A percentile compares a stretch with the other conserved stretches of the same genome.
Conservation (phyloP, 208 protist species). For the Wallacemonas sp. region DNA sequence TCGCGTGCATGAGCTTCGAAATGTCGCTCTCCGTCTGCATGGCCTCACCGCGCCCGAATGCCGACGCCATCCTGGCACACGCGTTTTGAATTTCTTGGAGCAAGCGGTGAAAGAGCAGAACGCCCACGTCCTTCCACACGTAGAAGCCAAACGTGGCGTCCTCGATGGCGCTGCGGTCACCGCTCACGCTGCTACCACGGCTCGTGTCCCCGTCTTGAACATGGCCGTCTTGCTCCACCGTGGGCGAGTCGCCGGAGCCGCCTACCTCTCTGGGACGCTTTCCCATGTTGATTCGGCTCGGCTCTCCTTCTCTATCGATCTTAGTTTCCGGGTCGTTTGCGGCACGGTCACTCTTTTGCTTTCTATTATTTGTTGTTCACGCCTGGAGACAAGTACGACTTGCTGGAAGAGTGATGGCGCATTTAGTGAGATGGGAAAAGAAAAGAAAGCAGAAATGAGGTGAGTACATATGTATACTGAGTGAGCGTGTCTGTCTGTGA, state of each 20-base stretch:
- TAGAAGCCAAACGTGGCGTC: slow-evolving; percentile 49
- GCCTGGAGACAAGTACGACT: too few species aligned
- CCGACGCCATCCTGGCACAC: slow-evolving; percentile 13
- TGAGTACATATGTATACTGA: too few species aligned
- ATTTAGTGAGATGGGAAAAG: too few species aligned
- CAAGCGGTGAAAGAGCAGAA: slow-evolving; percentile 54
- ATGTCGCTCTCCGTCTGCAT: neutral
- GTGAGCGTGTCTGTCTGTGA: too few species aligned
- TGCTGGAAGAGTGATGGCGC: too few species aligned
- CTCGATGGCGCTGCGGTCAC: neutral
- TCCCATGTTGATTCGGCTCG: neutral
- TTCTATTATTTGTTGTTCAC: too few species aligned
- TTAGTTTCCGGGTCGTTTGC: too few species aligned
- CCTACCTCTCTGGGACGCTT: slow-evolving; percentile 12
- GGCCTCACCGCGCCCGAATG: slow-evolving; percentile 7
- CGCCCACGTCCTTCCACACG: slow-evolving; percentile 73
- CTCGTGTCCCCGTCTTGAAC: neutral
- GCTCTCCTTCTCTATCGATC: neutral
- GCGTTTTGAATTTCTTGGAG: slow-evolving; percentile 32
- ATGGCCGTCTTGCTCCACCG: neutral
- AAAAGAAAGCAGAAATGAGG: too few species aligned
- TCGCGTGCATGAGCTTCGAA: slow-evolving; percentile 14
- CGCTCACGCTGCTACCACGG: slow-evolving; percentile 7
- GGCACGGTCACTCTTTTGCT: neutral
- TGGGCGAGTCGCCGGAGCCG: neutral